phyloP scores from a whole-genome alignment of 768 basidiomycete species.

The Lactarius indigo region DNA sequence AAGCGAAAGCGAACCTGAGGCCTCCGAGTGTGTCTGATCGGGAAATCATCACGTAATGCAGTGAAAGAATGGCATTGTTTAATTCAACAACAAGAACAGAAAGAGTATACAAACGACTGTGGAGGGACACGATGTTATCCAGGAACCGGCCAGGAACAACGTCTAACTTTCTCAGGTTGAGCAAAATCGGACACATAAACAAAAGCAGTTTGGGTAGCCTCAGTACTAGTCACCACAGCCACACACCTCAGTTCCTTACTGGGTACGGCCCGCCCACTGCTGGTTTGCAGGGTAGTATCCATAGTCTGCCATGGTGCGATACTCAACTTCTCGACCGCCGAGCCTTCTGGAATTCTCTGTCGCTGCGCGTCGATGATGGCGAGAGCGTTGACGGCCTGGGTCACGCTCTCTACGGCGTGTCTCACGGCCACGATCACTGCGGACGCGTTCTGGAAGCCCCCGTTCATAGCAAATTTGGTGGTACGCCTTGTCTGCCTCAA shows the following conservation, averaged over 20 bases:
- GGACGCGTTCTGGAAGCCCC: conserved; percentile 1
- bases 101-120: background rate
- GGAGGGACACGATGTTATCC: background rate
- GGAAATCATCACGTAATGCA: background rate
- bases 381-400: conserved; percentile 2
- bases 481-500: conserved; percentile 5
- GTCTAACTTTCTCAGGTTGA: background rate
- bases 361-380: conserved; percentile 14
- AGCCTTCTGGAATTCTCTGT: conserved; percentile 13
- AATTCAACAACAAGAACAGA: background rate
- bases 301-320: conserved; percentile 8
- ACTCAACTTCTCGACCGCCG: conserved; percentile 12
- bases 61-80: background rate
- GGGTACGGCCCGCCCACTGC: background rate
- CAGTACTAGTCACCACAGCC: background rate
- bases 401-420: conserved; percentile 3
- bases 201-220: background rate
- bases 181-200: background rate
- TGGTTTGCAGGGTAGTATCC: conserved; percentile 7
- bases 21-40: conserved; percentile 1
- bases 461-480: conserved; percentile 1
- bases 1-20: background rate
- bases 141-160: background rate
- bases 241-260: background rate
- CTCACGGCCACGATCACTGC: conserved; percentile 1